Base-by-base conservation (phyloP, 2,329 filamentous ascomycete species). In the Scytalidium lignicola region DNA sequence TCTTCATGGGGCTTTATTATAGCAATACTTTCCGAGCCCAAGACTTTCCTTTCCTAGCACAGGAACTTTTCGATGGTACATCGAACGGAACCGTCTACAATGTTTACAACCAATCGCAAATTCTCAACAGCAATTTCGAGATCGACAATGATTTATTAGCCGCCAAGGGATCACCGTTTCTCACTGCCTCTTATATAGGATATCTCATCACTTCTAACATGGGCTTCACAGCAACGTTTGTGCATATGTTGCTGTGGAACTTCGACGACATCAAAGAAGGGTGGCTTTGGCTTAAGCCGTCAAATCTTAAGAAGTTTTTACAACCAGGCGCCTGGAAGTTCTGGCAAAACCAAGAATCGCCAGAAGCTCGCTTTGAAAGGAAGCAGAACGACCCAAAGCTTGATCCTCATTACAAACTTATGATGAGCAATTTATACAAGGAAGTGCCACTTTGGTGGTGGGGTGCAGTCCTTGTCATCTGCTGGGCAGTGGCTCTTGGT, bases 391-490 rank as follows among this genome's bases (percentile, higher is more conserved):
- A 48, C 40, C 21, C 20, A 6, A 29, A 19, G 5, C 29, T 48
- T 22, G 70, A 72, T 43, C 69, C 69, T 1, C 70, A 73, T 51
- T 72, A 70, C 55, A 64, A 67, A 39, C 71, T 71, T 51, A 67
- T 82, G 41, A 82, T 82, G 76, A 58, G 66, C 20, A 74, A 71
- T 8, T 17, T 26, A 46, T 83, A 81, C 61, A 71, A 72, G 53
- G 68, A 76, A 41, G 74, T 73, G 0, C 80, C 80, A 0, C 62
- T 75, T 41, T 81, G 76, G 75, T 83, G 80, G 80, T 83, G 80
- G 49, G 57, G 60, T 1, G 55, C 51, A 13, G 66, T 79, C 17
- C 70, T 76, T 18, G 51, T 70, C 3, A 20, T 70, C 48, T 76
- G 77, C 63, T 68, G 79, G 17, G 74, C 63, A 1, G 63, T 80